Evolutionary conservation across 768 basidiomycete species (phyloP).

Genomic region (Kwoniella heveanensis): DNA sequence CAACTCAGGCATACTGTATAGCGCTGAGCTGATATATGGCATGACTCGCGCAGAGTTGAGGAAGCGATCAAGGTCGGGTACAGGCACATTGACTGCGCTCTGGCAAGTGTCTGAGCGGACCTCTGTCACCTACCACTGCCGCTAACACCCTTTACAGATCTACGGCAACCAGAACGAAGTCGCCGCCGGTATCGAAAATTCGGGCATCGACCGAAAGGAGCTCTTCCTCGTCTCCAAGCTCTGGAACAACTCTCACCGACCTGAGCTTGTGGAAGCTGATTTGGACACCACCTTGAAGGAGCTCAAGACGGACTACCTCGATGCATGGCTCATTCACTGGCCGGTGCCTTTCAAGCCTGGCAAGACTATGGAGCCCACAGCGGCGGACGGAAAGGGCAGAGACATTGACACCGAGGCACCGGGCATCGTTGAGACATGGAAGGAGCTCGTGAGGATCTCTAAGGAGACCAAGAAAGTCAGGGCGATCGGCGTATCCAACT

Average conservation of each 20-base stretch:
- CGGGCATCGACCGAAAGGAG: constrained; percentile 75
- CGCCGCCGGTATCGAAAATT: constrained; percentile 62
- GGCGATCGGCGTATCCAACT: constrained; percentile 61
- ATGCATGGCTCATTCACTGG: constrained; percentile 63
- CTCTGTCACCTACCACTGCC: not conserved
- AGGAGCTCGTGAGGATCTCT: constrained; percentile 69
- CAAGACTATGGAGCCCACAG: constrained; percentile 56
- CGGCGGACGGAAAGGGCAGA: constrained; percentile 5
- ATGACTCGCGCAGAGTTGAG: constrained; percentile 7
- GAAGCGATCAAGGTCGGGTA: constrained; percentile 25
- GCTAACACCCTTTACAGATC: not conserved
- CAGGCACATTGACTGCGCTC: constrained; percentile 26
- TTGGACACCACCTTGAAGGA: constrained; percentile 74
- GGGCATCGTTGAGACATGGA: constrained; percentile 34
- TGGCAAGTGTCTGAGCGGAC: constrained; percentile 10
- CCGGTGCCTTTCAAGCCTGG: constrained; percentile 31
- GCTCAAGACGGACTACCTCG: constrained; percentile 73
- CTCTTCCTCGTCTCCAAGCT: constrained; percentile 65
- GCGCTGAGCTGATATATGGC: not conserved
- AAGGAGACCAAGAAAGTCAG: constrained; percentile 71
- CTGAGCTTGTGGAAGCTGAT: constrained; percentile 69
- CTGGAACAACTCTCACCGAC: constrained; percentile 75
- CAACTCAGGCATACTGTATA: not conserved
- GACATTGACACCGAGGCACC: constrained; percentile 29
- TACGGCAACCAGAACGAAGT: constrained; percentile 9